Evolutionary conservation across 73 alveolate species (phyloP), one percentile per base, ranked within the genome.

Genomic region (Tetrahymena elliotti): DNA sequence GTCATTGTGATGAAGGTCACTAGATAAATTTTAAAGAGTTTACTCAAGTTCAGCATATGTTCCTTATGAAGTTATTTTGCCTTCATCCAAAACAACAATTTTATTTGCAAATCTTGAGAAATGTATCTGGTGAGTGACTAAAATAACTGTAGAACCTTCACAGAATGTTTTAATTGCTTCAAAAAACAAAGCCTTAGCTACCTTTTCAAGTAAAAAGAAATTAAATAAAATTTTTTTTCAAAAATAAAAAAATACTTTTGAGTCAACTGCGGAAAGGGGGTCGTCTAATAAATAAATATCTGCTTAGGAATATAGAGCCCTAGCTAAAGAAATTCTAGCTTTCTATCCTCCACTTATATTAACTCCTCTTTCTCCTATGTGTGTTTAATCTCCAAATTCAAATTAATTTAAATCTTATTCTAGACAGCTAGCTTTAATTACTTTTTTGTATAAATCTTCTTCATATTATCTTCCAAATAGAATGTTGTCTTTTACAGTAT

Each of bases 291-390:
- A 95, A 38, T 94, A 97, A 12, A 97, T 93, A 68, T 98, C 99
- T 84, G 98, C 97, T 27, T 95, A 94, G 16, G 99, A 96, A 93
- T 98, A 97, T 92, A 97, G 84, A 41, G 98, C 97, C 93, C 99
- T 97, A 36, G 99, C 99, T 39, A 98, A 95, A 1, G 98, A 84
- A 20, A 98, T 97, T 96, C 99, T 97, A 0, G 98, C 96, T 97
- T 98, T 97, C 94, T 98, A 97, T 35, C 99, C 99, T 40, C 99
- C 99, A 34, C 98, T 95, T 47, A 97, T 88, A 93, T 97, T 97
- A 1, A 97, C 95, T 24, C 99, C 99, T 93, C 96, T 97, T 93
- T 97, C 98, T 13, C 99, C 99, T 41, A 97, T 97, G 94, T 97
- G 98, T 2, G 99, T 97, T 10, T 93, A 35, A 93, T 97, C 99